Evolutionary conservation across 2,329 filamentous ascomycete species (phyloP).

Genomic region (Leptographium galeiforme): DNA sequence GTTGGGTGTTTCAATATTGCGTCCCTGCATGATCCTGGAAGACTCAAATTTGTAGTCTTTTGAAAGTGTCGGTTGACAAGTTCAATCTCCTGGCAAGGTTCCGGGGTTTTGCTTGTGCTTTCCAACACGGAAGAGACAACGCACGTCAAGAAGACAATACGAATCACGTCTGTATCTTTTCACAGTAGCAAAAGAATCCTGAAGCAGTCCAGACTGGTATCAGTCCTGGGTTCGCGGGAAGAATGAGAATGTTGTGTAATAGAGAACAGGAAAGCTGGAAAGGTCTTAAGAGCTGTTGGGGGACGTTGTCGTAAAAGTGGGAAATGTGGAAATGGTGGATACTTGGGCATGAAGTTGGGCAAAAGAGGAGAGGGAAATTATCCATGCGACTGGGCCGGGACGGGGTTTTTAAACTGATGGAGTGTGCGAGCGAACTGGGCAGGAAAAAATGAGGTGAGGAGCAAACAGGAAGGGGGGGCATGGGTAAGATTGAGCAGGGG

Average conservation of each 20-base stretch:
- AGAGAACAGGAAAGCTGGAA: not conserved
- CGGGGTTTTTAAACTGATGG: conserved; percentile 10
- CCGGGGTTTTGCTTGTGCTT: not conserved
- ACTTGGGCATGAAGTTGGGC: conserved; percentile 19
- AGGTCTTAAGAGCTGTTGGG: not conserved
- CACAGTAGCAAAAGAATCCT: not conserved
- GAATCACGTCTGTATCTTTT: conserved; percentile 1
- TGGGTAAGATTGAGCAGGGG: not conserved
- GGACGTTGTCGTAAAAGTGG: not conserved
- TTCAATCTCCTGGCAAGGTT: not conserved
- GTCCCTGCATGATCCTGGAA: conserved; percentile 32
- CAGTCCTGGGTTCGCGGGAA: not conserved
- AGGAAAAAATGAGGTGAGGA: not conserved
- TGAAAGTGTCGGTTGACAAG: conserved; percentile 1
- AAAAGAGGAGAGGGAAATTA: conserved; percentile 12
- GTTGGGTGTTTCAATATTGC: conserved; percentile 44
- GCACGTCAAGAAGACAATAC: not conserved
- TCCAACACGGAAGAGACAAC: not conserved
- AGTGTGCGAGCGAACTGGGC: not conserved
- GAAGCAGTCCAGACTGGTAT: not conserved
- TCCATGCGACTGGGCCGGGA: conserved; percentile 12
- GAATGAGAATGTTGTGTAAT: not conserved
- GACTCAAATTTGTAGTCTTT: not conserved
- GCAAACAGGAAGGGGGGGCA: not conserved
- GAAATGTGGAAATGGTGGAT: conserved; percentile 5